A percentile compares a stretch with the other conserved stretches of the same genome.
These are phyloP conservation scores for Pyronema domesticum DNA, from an alignment of 495 filamentous ascomycete species.

Conservation along the genomic window DNA sequence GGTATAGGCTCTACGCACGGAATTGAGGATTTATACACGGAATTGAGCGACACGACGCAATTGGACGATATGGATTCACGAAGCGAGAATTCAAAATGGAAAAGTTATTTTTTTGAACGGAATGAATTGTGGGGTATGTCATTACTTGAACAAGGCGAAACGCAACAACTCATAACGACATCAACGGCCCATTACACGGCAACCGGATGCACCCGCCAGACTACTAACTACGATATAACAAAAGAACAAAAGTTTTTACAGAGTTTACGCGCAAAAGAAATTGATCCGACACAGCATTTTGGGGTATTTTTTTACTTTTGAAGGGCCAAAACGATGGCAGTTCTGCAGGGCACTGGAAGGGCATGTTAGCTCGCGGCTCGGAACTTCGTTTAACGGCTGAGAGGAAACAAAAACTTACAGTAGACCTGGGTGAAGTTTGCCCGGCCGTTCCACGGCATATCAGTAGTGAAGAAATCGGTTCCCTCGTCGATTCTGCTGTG, in stretches of 20 bases:
- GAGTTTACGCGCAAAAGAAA: neutral
- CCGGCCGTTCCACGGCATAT: constrained; percentile 71
- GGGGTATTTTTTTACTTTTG: neutral
- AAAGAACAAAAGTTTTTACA: neutral
- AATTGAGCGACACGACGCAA: too few species aligned
- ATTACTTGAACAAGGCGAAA: neutral
- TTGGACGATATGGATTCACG: too few species aligned
- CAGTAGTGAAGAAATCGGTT: constrained; percentile 78
- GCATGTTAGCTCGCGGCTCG: neutral
- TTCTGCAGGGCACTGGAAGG: constrained; percentile 46
- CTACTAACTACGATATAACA: neutral
- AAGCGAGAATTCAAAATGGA: too few species aligned
- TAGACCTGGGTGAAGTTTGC: constrained; percentile 87
- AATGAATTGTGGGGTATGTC: neutral
- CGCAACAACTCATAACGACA: neutral
- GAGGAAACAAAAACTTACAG: constrained; percentile 20
- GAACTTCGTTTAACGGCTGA: too few species aligned
- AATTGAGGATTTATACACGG: neutral
- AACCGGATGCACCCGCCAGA: neutral
- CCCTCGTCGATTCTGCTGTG: constrained; percentile 54
- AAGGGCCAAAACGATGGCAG: constrained; percentile 53
- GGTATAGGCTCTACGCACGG: too few species aligned
- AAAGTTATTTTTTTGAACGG: neutral
- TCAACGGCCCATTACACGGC: neutral
- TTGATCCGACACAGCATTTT: neutral